phyloP scores from a whole-genome alignment of 179 eudicot species.

The Spinacia oleracea region DNA sequence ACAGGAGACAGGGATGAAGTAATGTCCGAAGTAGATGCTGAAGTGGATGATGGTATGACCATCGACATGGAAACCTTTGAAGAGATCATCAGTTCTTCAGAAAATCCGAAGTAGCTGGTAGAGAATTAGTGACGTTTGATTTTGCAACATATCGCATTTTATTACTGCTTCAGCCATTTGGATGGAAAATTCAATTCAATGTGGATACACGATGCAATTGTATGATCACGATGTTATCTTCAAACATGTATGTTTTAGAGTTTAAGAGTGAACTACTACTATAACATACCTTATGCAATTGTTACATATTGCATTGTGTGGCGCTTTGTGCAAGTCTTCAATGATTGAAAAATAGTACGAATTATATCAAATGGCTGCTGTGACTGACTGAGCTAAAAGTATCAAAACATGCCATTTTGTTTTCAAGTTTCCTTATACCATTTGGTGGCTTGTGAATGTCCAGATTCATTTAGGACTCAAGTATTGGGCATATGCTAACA shows the following conservation, averaged over 20 bases:
- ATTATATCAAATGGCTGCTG: too few species aligned
- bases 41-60: conserved; percentile 50
- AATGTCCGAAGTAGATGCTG: conserved; percentile 57
- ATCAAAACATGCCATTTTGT: too few species aligned
- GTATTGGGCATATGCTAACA: too few species aligned
- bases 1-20: conserved; percentile 57
- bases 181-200: too few species aligned
- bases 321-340: not conserved
- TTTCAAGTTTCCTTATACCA: too few species aligned
- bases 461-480: too few species aligned
- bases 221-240: too few species aligned
- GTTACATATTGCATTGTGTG: conserved; percentile 35
- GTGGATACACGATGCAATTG: conserved; percentile 3
- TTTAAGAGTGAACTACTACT: not conserved
- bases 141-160: not conserved
- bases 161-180: not conserved
- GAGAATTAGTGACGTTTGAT: not conserved
- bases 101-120: conserved; percentile 26
- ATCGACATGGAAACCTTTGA: conserved; percentile 56
- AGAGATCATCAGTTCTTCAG: conserved; percentile 49
- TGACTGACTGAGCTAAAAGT: too few species aligned
- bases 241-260: too few species aligned
- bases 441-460: too few species aligned
- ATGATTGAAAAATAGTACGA: not conserved
- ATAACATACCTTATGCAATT: conserved; percentile 46